Conservation (phyloP, 140 eudicot genomes). For the Stevia rebaudiana region DNA sequence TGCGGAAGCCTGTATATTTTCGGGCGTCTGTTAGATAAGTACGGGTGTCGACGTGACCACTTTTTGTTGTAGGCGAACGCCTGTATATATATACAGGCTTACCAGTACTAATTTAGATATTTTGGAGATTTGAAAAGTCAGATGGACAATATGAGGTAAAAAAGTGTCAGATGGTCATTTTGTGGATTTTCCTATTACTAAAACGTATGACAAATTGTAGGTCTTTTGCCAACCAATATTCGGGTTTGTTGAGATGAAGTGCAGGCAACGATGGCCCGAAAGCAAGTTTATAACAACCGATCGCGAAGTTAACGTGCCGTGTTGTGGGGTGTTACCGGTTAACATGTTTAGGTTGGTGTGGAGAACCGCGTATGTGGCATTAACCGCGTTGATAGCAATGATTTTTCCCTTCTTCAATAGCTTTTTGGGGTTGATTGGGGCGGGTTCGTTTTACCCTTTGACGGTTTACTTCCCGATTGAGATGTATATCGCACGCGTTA, state of each 20-base stretch:
- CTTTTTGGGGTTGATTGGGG: constrained; percentile 77
- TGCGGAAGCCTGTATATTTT: no score
- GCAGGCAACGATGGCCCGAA: constrained; percentile 53
- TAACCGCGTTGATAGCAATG: constrained; percentile 66
- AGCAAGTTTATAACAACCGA: constrained; percentile 53
- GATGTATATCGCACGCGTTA: constrained; percentile 64
- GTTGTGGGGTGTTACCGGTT: constrained; percentile 29
- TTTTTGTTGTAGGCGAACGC: no score
- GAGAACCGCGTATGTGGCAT: constrained; percentile 59
- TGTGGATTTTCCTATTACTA: no score
- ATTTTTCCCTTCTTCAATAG: constrained; percentile 78
- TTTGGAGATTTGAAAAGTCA: no score
- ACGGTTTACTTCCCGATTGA: constrained; percentile 87
- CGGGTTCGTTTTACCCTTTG: constrained; percentile 71
- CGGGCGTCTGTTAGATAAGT: no score
- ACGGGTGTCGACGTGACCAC: no score
- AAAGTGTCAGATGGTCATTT: no score
- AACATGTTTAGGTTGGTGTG: constrained; percentile 73
- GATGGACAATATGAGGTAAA: no score
- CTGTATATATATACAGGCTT: no score
- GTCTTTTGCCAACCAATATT: constrained; percentile 75
- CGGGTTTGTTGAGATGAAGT: constrained; percentile 46
- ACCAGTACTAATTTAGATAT: no score
- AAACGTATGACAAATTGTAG: constrained; percentile 18
- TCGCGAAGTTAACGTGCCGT: constrained; percentile 34